These are phyloP conservation scores for Calocera viscosa DNA, from an alignment of 768 basidiomycete species.

Conservation along the genomic window DNA sequence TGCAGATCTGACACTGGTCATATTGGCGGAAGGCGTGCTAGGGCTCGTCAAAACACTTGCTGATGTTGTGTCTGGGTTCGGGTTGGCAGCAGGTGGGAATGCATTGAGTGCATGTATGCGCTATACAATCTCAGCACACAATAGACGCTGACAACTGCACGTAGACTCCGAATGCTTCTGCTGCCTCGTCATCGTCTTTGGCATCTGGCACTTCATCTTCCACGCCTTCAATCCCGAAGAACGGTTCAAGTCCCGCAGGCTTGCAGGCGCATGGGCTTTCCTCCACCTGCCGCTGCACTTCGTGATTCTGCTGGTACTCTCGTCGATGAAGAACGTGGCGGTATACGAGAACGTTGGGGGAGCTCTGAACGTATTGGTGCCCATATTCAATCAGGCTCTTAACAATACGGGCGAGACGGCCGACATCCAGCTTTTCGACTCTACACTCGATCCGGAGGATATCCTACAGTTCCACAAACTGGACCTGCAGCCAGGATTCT, in stretches of 20 bases:
- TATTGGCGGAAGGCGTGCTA: neutral
- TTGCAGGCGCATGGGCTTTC: neutral
- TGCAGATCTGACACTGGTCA: neutral
- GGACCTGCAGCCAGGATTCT: neutral
- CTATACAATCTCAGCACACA: neutral
- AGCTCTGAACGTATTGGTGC: neutral
- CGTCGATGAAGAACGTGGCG: neutral
- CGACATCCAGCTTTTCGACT: neutral
- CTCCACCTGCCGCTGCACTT: neutral
- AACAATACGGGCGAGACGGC: neutral
- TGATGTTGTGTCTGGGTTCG: neutral
- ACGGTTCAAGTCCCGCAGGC: neutral
- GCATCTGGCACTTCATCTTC: neutral
- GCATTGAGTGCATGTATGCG: neutral
- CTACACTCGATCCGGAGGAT: neutral
- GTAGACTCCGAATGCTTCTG: neutral
- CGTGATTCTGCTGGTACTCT: neutral
- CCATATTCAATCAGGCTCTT: neutral
- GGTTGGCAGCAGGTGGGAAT: neutral
- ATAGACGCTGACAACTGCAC: neutral
- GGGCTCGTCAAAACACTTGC: neutral
- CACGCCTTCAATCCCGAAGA: neutral
- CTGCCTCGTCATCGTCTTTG: neutral
- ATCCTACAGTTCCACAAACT: neutral
- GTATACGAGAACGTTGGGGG: neutral